Conservation (phyloP, 2,329 filamentous ascomycete species). For the Fusarium torulosum region DNA sequence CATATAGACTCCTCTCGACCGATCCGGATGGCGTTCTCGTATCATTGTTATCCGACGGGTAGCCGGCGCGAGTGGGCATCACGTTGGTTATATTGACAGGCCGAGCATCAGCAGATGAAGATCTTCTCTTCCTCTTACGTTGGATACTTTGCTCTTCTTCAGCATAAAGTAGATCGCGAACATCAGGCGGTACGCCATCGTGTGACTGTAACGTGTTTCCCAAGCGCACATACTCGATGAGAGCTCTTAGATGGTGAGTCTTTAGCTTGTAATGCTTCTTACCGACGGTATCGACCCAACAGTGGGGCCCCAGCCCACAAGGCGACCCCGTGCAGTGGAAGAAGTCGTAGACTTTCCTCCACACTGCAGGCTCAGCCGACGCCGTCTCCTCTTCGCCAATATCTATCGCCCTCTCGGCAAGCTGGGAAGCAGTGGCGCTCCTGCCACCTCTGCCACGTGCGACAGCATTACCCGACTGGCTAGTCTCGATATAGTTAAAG, state of each 20-base stretch:
- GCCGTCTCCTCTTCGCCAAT: neutral
- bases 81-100: constrained; percentile 14
- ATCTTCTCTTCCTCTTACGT: constrained; percentile 8
- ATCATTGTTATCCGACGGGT: neutral
- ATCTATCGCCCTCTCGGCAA: constrained; percentile 1
- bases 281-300: constrained; percentile 3
- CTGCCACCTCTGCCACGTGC: neutral
- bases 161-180: constrained; percentile 5
- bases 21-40: neutral
- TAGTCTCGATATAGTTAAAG: constrained; percentile 3
- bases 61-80: neutral
- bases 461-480: neutral
- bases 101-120: constrained; percentile 1
- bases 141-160: constrained; percentile 4
- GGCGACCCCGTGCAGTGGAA: constrained; percentile 1
- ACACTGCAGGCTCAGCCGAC: neutral
- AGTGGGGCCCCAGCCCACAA: constrained; percentile 6
- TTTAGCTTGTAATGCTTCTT: constrained; percentile 16
- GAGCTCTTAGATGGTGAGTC: constrained; percentile 8
- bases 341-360: constrained; percentile 2
- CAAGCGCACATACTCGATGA: constrained; percentile 5
- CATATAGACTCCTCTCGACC: neutral
- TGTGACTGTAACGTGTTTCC: constrained; percentile 11
- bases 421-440: constrained; percentile 1
- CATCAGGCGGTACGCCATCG: constrained; percentile 3